A percentile compares a stretch with the other conserved stretches of the same genome.
Conservation (phyloP, 192 early-diverging fungal species). For the Phlyctochytrium planicorne region DNA sequence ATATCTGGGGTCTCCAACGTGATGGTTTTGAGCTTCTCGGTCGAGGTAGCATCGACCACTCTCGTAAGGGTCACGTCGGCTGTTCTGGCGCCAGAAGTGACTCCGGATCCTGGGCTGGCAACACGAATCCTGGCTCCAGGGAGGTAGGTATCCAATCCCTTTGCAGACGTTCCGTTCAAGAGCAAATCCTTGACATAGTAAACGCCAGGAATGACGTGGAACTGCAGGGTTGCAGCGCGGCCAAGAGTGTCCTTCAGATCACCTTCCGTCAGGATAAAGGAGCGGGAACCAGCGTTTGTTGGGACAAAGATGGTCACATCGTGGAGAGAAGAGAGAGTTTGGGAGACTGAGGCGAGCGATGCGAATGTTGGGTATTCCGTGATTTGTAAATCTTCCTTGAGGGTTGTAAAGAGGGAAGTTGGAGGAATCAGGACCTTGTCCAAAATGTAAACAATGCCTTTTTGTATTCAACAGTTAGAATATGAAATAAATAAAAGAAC, state of each 20-base stretch:
- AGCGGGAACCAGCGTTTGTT: conserved; percentile 15
- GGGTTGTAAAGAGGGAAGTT: conserved; percentile 9
- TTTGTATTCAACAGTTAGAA: neutral
- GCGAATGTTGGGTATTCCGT: conserved; percentile 18
- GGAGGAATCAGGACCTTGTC: conserved; percentile 19
- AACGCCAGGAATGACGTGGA: conserved; percentile 23
- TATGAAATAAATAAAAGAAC: neutral
- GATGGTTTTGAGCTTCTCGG: conserved; percentile 1
- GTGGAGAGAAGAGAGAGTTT: conserved; percentile 10
- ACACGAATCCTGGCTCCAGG: neutral
- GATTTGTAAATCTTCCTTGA: neutral
- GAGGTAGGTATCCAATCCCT: conserved; percentile 8
- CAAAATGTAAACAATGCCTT: conserved; percentile 28
- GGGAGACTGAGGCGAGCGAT: neutral
- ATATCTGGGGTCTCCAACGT: conserved; percentile 20
- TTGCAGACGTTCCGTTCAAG: neutral
- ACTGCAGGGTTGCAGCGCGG: conserved; percentile 12
- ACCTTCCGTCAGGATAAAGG: neutral
- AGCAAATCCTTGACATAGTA: conserved; percentile 12
- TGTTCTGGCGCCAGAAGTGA: too few relatives aligned
- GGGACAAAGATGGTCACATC: conserved; percentile 24
- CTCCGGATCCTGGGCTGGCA: neutral
- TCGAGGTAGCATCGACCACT: conserved; percentile 8
- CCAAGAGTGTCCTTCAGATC: neutral
- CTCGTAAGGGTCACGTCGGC: neutral